phyloP scores from a whole-genome alignment of 2,329 filamentous ascomycete species.

The Pseudogymnoascus sp. region DNA sequence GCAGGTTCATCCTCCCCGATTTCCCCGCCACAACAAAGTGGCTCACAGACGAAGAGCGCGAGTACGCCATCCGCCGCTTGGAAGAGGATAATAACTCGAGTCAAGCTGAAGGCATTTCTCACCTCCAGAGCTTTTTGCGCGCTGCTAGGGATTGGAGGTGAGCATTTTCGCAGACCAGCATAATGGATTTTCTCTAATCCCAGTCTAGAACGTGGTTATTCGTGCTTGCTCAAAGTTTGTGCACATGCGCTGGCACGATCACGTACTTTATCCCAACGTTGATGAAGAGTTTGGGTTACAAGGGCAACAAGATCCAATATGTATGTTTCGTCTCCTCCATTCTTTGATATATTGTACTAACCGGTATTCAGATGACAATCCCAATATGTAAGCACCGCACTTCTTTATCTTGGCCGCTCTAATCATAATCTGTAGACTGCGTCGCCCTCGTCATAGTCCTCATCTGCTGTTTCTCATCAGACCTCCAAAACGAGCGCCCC shows the following conservation, averaged over 20 bases:
- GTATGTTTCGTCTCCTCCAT: background rate
- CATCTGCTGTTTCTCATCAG: conserved; percentile 16
- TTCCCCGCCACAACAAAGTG: conserved; percentile 13
- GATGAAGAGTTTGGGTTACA: conserved; percentile 7
- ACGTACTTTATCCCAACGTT: conserved; percentile 11
- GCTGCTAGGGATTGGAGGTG: conserved; percentile 10
- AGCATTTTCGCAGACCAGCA: background rate
- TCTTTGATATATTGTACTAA: background rate
- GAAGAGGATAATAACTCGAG: conserved; percentile 8
- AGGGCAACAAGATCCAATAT: conserved; percentile 9
- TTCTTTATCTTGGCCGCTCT: background rate
- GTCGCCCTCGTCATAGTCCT: conserved; percentile 16
- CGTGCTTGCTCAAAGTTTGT: conserved; percentile 9
- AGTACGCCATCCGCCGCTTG: conserved; percentile 9
- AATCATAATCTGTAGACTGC: conserved; percentile 11
- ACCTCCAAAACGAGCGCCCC: conserved; percentile 15
- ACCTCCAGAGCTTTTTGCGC: background rate
- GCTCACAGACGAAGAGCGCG: conserved; percentile 11
- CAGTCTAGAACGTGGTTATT: conserved; percentile 5
- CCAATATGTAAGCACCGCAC: background rate
- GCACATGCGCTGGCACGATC: conserved; percentile 11
- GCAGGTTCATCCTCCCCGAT: conserved; percentile 22
- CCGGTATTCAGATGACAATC: conserved; percentile 9
- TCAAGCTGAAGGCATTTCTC: background rate
- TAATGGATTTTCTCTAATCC: background rate